Evolutionary conservation across 305 asterid genomes (phyloP).

Genomic region (Fraxinus velutina): DNA sequence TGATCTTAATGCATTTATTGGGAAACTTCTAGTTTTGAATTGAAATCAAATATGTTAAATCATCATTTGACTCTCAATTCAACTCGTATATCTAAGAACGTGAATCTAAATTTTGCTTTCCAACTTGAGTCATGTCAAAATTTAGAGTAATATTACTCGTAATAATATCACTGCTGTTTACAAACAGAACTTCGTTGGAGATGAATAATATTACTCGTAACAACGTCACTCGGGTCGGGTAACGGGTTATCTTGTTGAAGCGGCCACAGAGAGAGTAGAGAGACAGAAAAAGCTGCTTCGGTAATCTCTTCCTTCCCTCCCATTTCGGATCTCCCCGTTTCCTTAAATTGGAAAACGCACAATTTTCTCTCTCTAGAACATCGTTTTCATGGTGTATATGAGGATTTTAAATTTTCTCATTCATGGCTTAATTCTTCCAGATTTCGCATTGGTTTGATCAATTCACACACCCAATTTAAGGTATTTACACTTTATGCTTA

Average conservation of each 20-base stretch:
- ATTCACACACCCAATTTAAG: slow-evolving; percentile 24
- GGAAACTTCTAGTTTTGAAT: not conserved
- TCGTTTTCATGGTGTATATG: not conserved
- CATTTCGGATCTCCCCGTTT: slow-evolving; percentile 43
- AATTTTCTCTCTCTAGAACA: not conserved
- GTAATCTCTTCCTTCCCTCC: slow-evolving; percentile 25
- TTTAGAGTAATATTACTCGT: not conserved
- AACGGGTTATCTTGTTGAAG: not conserved
- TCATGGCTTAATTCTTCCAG: slow-evolving; percentile 15
- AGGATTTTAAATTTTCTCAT: not conserved
- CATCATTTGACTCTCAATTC: not conserved
- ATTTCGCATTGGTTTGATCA: slow-evolving; percentile 11
- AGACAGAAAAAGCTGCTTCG: not conserved
- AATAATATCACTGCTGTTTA: too few species aligned
- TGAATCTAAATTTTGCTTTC: not conserved
- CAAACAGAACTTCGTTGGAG: too few species aligned
- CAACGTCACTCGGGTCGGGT: not conserved
- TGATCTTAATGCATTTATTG: not conserved
- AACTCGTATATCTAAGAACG: too few species aligned
- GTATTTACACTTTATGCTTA: slow-evolving; percentile 20
- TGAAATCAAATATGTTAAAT: not conserved
- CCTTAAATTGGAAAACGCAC: slow-evolving; percentile 44
- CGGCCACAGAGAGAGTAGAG: not conserved
- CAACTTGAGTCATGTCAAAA: not conserved
- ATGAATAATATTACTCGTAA: too few species aligned